These are phyloP conservation scores for Marsdenia floribunda DNA, from an alignment of 257 asterid genomes.

Conservation along the genomic window DNA sequence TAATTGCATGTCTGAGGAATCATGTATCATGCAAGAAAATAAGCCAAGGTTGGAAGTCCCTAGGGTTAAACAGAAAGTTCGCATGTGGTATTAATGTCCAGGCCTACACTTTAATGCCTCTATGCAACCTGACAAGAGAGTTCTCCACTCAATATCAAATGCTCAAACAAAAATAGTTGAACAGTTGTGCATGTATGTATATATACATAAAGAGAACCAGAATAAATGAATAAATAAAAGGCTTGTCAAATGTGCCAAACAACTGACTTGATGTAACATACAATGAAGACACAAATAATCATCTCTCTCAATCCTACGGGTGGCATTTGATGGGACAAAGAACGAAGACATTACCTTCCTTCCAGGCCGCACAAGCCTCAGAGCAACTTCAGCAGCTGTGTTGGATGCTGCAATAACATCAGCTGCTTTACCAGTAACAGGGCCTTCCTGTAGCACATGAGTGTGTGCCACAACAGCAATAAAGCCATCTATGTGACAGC, in stretches of 20 bases:
- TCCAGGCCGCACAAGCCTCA: constrained; percentile 94
- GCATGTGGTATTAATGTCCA: background rate
- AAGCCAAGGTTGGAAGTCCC: background rate
- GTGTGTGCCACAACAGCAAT: constrained; percentile 91
- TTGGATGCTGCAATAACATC: constrained; percentile 95
- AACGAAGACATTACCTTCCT: constrained; percentile 43
- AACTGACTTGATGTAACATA: background rate
- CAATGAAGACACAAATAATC: background rate
- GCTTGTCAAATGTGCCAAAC: background rate
- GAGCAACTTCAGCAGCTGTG: constrained; percentile 93
- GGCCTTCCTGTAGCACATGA: constrained; percentile 76
- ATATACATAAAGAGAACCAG: background rate
- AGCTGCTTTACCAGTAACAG: constrained; percentile 85
- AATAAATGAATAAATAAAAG: too few relatives aligned
- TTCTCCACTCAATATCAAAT: background rate
- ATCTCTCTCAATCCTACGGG: background rate
- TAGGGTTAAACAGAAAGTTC: background rate
- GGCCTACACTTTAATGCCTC: background rate
- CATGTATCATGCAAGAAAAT: background rate
- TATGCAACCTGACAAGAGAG: background rate
- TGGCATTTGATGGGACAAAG: background rate
- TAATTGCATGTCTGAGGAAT: background rate
- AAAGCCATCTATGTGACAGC: constrained; percentile 97
- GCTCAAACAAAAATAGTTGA: background rate
- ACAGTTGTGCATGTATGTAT: too few relatives aligned